Conservation (phyloP, 441 rosid genomes). For the Gossypium davidsonii region DNA sequence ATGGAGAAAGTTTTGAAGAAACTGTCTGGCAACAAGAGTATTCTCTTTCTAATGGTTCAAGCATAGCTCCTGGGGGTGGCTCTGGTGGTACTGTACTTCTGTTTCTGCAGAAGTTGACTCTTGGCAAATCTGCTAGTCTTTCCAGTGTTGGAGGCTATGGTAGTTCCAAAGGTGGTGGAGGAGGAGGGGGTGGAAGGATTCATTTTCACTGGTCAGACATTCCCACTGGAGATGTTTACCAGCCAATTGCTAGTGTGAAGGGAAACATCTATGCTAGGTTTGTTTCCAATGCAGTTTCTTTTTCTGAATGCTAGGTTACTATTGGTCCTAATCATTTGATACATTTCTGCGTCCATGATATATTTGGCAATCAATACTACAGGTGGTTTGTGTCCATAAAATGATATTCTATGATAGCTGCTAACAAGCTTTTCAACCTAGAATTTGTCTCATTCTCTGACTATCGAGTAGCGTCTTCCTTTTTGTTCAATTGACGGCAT, state of each 20-base stretch:
- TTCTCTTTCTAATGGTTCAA: conserved; percentile 25
- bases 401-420: background rate
- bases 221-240: conserved; percentile 96
- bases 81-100: conserved; percentile 92
- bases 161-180: conserved; percentile 72
- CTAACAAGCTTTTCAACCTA: background rate
- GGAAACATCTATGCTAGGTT: conserved; percentile 71
- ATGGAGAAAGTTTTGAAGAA: conserved; percentile 68
- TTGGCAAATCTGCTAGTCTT: conserved; percentile 68
- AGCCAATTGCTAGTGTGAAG: conserved; percentile 84
- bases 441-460: background rate
- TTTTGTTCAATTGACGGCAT: background rate
- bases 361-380: background rate
- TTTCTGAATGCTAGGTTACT: background rate
- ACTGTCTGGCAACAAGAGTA: conserved; percentile 22
- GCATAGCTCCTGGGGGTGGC: conserved; percentile 82
- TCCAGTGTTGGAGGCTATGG: conserved; percentile 91
- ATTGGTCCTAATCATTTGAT: background rate
- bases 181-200: conserved; percentile 99
- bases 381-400: background rate
- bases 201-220: conserved; percentile 97
- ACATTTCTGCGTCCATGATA: background rate
- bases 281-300: conserved; percentile 25
- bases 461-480: background rate
- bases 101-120: conserved; percentile 59